Base-by-base conservation (phyloP, 495 filamentous ascomycete species). In the Umbilicaria muhlenbergii region DNA sequence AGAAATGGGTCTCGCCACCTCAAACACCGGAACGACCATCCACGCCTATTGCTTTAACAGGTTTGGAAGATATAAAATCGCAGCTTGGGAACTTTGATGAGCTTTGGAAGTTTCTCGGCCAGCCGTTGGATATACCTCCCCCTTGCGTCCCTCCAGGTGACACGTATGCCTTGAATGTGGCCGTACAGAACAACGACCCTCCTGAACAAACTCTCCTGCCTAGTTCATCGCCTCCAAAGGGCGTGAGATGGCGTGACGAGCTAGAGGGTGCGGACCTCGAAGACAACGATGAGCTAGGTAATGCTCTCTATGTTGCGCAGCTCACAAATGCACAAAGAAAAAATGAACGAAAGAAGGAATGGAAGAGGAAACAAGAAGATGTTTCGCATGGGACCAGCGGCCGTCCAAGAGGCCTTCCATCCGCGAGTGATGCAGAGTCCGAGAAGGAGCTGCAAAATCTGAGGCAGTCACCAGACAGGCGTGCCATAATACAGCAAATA, bases 51-150 rank as follows among this genome's bases (percentile, higher is more conserved):
- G 3, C 36, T 24, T 19, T 15, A 15, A 19, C 17, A 13, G n/a
- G 32, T 18, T 14, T 18, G 6, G 16, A 12, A 12, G 38, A 33
- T 2, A 28, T 32, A 11, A 41, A 32, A 40, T 38, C 45, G 10
- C 43, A 47, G n/a, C 55, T 70, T 32, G 66, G 66, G 14, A 59
- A 67, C 41, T 70, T 70, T 42, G 50, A 51, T 35, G 63, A 53
- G 34, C 36, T 70, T 15, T 70, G 58, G 54, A 47, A 59, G 41
- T 62, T 53, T 44, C 51, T 70, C 18, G 61, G 56, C 34, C 47
- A 57, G 17, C 51, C 60, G n/a, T 18, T 41, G 10, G 43, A 52
- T 24, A 37, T 43, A 11, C 51, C 52, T 16, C 44, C 51, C 19
- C 55, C 58, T 8, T 19, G 35, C 19, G 39, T 54, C 5, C 37